Evolutionary conservation across 139 green algal species (phyloP), one percentile per base, ranked within the genome.

Genomic region (Haematococcus lacustris): DNA sequence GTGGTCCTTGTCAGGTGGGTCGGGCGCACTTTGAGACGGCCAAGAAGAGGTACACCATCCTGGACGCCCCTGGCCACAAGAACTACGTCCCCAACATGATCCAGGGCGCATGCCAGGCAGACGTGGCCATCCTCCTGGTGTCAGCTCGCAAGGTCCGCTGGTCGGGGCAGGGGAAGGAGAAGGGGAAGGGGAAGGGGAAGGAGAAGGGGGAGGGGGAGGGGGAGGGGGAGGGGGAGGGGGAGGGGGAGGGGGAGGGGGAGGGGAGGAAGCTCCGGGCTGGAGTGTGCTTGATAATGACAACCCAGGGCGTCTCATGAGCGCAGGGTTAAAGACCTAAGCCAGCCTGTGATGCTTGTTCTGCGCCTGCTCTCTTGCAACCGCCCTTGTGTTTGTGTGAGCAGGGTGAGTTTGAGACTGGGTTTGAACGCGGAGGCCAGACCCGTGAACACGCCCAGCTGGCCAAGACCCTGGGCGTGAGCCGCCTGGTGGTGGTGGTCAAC

Each of bases 51-150:
- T 96, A 97, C 82, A 97, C 91, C 9, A 88, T 99, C 47, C 83
- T 98, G 70, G 96, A 99, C 70, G 96, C 96, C 0, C 96, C 96
- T 0, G 96, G 96, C 0, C 96, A 99, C 88, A 94, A 97, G 76
- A 96, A 97, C 77, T 99, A 97, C 68, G 94, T 98, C 47, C 94
- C 95, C 73, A 98, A 97, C 86, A 97, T 98, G 90, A 99, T 99
- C 76, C 91, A 67, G 33, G 61, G 79, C 21, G 79, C 79, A 21
- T 80, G 75, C 63, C 90, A 95, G 76, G 91, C 91, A 4, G 93
- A 97, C 79, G 85, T 94, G 35, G 92, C 89, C 35, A 91, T 97
- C 70, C 87, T 97, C 38, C 85, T 97, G 63, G 93, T 97, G 59
- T 91, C 92, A 2, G 88, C 88, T 3, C 90, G 95, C 67, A 96